Percentiles rank a stretch among this genome's conserved stretches.
Evolutionary conservation across 129 eudicot species (phyloP).

Genomic region (Helianthus tuberosus): DNA sequence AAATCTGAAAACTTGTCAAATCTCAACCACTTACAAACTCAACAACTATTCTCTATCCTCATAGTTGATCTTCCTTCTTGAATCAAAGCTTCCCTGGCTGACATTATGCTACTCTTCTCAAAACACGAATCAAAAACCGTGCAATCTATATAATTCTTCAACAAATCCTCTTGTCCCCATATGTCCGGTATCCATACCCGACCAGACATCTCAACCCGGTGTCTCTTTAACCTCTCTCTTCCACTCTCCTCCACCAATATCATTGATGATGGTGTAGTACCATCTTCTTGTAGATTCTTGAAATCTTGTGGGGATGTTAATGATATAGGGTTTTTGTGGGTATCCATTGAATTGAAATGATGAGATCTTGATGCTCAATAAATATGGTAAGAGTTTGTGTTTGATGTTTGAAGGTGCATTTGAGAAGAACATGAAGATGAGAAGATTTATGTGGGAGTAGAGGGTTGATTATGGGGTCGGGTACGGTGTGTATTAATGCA

Average conservation of each 20-base stretch:
- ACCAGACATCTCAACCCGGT: constrained; percentile 69
- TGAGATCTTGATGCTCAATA: not conserved
- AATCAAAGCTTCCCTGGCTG: constrained; percentile 65
- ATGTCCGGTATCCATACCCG: constrained; percentile 80
- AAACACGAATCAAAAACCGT: constrained; percentile 56
- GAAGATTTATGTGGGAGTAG: constrained; percentile 14
- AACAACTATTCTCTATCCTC: not conserved
- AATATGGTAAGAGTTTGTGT: too few species aligned
- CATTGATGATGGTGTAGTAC: too few species aligned
- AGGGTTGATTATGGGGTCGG: constrained; percentile 14
- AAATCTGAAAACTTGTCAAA: not conserved
- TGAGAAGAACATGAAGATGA: constrained; percentile 6
- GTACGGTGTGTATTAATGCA: constrained; percentile 41
- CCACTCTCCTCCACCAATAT: constrained; percentile 38
- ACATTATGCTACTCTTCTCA: constrained; percentile 37
- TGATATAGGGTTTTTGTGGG: constrained; percentile 15
- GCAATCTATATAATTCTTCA: constrained; percentile 69
- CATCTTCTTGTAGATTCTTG: not conserved
- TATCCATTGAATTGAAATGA: constrained; percentile 29
- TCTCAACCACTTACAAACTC: not conserved
- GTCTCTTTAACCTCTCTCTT: constrained; percentile 74
- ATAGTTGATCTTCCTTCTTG: constrained; percentile 46
- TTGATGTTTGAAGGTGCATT: not conserved
- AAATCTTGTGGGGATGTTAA: constrained; percentile 7
- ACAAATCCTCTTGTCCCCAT: constrained; percentile 75